Evolutionary conservation across 805 yeast genomes (phyloP).

Genomic region (Candida oleophila): DNA sequence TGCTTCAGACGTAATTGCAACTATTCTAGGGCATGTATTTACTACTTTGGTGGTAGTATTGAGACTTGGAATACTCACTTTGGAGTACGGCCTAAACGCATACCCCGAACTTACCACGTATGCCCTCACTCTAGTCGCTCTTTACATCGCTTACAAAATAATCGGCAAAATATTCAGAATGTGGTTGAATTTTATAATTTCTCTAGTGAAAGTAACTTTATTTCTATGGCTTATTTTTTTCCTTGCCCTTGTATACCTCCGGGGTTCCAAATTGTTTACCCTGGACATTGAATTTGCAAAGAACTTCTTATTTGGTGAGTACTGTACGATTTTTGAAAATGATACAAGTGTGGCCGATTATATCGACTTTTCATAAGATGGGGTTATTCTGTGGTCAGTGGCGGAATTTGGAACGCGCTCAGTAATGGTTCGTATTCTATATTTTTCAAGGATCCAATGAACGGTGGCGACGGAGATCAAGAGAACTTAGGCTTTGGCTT

Average conservation of each 20-base stretch:
- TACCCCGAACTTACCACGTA: constrained; percentile 1
- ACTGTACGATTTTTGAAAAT: not conserved
- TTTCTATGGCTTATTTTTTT: not conserved
- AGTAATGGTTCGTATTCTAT: not conserved
- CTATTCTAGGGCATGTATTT: not conserved
- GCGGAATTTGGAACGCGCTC: not conserved
- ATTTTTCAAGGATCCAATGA: not conserved
- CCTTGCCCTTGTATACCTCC: not conserved
- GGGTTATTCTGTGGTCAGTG: not conserved
- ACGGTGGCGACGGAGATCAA: not conserved
- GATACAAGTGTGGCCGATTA: not conserved
- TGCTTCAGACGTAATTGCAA: not conserved
- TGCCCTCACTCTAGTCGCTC: not conserved
- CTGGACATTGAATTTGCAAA: not conserved
- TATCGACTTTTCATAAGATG: not conserved
- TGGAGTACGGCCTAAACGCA: not conserved
- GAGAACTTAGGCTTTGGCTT: not conserved
- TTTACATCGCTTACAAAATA: not conserved
- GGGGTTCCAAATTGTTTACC: constrained; percentile 1
- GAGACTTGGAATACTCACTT: not conserved
- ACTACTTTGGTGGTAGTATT: not conserved
- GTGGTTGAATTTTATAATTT: constrained; percentile 3
- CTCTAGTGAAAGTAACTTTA: not conserved
- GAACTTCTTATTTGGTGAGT: not conserved
- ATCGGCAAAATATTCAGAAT: not conserved